Conservation (phyloP, 805 yeast genomes). For the Saturnispora zaruensis region DNA sequence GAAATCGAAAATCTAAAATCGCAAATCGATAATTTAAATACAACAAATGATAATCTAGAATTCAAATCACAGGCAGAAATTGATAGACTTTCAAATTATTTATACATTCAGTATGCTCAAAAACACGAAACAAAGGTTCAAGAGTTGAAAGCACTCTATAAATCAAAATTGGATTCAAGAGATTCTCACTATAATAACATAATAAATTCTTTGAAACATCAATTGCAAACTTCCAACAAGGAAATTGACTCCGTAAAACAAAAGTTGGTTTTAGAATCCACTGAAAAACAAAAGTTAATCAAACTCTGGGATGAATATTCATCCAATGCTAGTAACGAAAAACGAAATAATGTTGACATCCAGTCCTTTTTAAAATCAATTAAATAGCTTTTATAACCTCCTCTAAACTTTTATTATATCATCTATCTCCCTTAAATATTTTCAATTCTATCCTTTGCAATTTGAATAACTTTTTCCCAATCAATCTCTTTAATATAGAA, state of each 20-base stretch:
- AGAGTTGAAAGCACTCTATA: constrained; percentile 50
- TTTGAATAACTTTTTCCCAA: constrained; percentile 40
- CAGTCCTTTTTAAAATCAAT: not conserved
- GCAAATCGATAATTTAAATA: constrained; percentile 4
- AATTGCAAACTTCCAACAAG: constrained; percentile 30
- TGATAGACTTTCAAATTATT: constrained; percentile 21
- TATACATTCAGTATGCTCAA: constrained; percentile 64
- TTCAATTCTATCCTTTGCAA: constrained; percentile 4
- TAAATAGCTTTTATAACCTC: not conserved
- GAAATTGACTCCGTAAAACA: constrained; percentile 46
- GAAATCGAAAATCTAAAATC: constrained; percentile 2
- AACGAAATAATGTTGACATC: constrained; percentile 12
- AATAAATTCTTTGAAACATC: constrained; percentile 8
- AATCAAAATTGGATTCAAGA: constrained; percentile 42
- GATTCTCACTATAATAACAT: constrained; percentile 21
- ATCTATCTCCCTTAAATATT: not conserved
- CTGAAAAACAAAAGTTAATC: constrained; percentile 51
- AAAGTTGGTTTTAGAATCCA: constrained; percentile 41
- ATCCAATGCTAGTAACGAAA: constrained; percentile 16
- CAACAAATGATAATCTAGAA: not conserved
- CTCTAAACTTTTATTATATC: not conserved
- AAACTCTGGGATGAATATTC: constrained; percentile 34
- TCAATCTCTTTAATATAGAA: constrained; percentile 39
- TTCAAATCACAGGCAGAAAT: constrained; percentile 7
- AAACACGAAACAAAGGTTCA: constrained; percentile 70